Conservation (phyloP, 805 yeast species). For the Nakazawaea wyomingensis region DNA sequence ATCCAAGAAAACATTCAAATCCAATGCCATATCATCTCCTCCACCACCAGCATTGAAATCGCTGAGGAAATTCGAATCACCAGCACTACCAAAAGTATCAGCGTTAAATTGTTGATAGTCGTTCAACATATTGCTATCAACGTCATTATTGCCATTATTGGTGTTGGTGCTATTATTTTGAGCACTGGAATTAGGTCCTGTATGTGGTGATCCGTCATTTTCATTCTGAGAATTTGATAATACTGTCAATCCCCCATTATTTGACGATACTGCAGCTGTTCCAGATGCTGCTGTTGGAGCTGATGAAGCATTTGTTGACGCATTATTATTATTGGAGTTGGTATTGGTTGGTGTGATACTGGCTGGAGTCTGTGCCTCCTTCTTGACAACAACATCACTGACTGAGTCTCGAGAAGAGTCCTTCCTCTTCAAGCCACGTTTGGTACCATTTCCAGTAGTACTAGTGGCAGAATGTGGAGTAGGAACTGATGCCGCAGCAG, state of each 20-base stretch:
- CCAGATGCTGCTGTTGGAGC: background rate
- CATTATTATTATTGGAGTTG: background rate
- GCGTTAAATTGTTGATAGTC: conserved; percentile 13
- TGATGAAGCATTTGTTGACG: background rate
- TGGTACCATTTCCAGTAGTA: conserved; percentile 9
- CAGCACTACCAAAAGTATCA: conserved; percentile 9
- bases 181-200: background rate
- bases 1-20: conserved; percentile 12
- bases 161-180: background rate
- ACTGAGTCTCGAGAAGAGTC: conserved; percentile 10
- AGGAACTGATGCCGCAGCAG: conserved; percentile 7
- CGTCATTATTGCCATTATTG: conserved; percentile 3
- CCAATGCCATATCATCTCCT: conserved; percentile 12
- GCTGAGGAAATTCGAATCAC: conserved; percentile 11
- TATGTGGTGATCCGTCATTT: conserved; percentile 1
- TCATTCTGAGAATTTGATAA: background rate
- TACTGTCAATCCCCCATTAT: too few species aligned
- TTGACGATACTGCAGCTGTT: background rate
- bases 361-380: background rate
- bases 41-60: conserved; percentile 9
- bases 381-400: conserved; percentile 1
- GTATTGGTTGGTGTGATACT: background rate
- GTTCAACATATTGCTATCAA: conserved; percentile 7
- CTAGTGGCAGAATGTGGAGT: conserved; percentile 7
- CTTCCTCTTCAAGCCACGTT: conserved; percentile 15